Base-by-base conservation (phyloP, 1,284 basidiomycete genomes). In the Xerocomus minutiporus region DNA sequence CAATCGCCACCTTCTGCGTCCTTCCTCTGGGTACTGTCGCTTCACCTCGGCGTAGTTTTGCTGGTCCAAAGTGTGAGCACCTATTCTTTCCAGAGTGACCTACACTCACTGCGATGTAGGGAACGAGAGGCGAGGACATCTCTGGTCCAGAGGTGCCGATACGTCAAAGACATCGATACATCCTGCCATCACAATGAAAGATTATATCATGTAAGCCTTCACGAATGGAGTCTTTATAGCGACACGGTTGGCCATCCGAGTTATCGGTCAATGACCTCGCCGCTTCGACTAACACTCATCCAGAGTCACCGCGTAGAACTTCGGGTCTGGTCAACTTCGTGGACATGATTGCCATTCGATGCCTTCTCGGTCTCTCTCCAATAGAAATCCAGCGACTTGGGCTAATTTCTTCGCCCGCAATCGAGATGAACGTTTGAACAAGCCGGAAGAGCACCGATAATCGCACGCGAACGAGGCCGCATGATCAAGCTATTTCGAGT, bases 1-100 rank as follows among this genome's bases (percentile, higher is more conserved):
- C 23, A 78, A 59, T 39, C 66, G 63, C 71, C 71, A 71, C 43
- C 56, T 63, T 20, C 78, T 70, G n/a, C 73, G 69, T 29, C 75
- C 73, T 57, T 75, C 74, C 15, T 60, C 55, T 26, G 73, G 75
- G 50, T 68, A 61, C 8, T 44, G 62, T 5, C 54, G 57, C 55
- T 74, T 76, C n/a, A 67, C 52, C 20, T 61, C 53, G 4, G 64
- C 51, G 50, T 78, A 78, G 48, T 62, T 56, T 56, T 61, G 69
- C 74, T 78, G 50, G 40, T 6, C 5, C 28, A 2, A 50, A 5
- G 12, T 28, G 32, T 67, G 49, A 64, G 53, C 28, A 31, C 35
- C 2, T 4, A 17, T 28, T 13, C 26, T 4, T 36, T 36, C 41
- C 1, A 32, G 25, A 32, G 3, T 13, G 0, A 8, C 26, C n/a